Evolutionary conservation across 2,329 filamentous ascomycete species (phyloP), one percentile per base, ranked within the genome.

Genomic region (Colletotrichum destructivum): DNA sequence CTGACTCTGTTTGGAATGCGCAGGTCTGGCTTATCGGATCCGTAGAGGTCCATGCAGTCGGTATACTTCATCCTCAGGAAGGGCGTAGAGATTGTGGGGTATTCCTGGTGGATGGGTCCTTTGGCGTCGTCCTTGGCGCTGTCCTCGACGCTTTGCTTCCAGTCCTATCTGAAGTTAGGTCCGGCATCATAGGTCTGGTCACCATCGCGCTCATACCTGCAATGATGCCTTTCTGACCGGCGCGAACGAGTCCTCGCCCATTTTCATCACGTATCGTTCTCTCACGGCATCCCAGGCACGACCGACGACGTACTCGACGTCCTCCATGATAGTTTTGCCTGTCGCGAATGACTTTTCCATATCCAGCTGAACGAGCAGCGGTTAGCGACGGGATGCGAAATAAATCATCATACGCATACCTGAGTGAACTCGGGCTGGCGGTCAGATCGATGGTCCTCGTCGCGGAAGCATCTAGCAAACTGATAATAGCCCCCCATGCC

Each of bases 401-500:
- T 16, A 11, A 4, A 31, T 52, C 23, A 35, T n/a, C 15, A 31
- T 4, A 44, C 38, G 68, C 71, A 59, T 63, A 93, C 92, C 85
- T 97, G 95, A 1, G 96, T 98, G 78, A 99, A 99, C 79, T 99
- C 96, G 0, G 96, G 97, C 79, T 99, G 96, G 51, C 96, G 88
- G 80, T 99, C 97, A 1, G 96, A 94, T 23, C 96, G 89, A 46
- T 96, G 86, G 80, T 98, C 97, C 79, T 99, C 96, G 78, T 99
- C 97, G 16, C 96, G 91, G 82, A 98, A 99, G 79, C 96, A 99
- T 74, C 91, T 92, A 2, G 96, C 97, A 83, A 98, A 94, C 77
- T 99, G 96, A 81, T 92, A 97, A 80, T 99, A 99, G 51, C 88
- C 90, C 1, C 87, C 84, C 13, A 98, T 88, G 0, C 96, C 96